A percentile compares a stretch with the other conserved stretches of the same genome.
Evolutionary conservation across 495 filamentous ascomycete species (phyloP).

Genomic region (Cercophora scortea): DNA sequence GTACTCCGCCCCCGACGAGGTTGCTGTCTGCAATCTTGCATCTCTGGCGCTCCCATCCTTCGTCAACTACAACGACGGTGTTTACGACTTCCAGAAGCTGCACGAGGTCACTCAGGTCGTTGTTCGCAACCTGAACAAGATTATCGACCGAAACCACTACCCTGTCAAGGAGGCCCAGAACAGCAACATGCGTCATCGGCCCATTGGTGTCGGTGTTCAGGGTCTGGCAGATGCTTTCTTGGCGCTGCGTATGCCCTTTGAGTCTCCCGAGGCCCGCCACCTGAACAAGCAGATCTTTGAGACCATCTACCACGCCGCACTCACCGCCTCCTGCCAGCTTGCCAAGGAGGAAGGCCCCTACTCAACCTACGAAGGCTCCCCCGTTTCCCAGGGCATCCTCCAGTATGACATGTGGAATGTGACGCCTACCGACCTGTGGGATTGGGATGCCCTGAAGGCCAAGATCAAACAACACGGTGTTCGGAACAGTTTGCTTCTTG

Average conservation of each 20-base stretch:
- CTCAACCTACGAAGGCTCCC: conserved; percentile 84
- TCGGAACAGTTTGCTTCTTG: conserved; percentile 88
- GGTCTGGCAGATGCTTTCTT: conserved; percentile 99
- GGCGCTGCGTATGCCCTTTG: conserved; percentile 91
- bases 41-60: conserved; percentile 86
- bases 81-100: conserved; percentile 90
- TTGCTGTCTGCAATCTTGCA: conserved; percentile 96
- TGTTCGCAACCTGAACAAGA: conserved; percentile 89
- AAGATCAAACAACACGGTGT: conserved; percentile 87
- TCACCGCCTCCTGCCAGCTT: conserved; percentile 81
- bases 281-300: conserved; percentile 99
- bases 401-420: conserved; percentile 99
- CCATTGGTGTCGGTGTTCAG: conserved; percentile 93
- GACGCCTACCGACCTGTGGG: conserved; percentile 89
- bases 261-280: conserved; percentile 84
- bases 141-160: conserved; percentile 96
- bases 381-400: conserved; percentile 88
- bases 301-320: conserved; percentile 95
- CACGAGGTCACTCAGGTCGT: conserved; percentile 88
- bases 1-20: conserved; percentile 94
- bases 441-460: conserved; percentile 84
- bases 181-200: conserved; percentile 92
- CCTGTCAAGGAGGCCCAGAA: conserved; percentile 86
- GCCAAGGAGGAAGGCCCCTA: conserved; percentile 79
- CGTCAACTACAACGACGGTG: conserved; percentile 71